Evolutionary conservation across 441 rosid species (phyloP).

Genomic region (Eutrema salsugineum): DNA sequence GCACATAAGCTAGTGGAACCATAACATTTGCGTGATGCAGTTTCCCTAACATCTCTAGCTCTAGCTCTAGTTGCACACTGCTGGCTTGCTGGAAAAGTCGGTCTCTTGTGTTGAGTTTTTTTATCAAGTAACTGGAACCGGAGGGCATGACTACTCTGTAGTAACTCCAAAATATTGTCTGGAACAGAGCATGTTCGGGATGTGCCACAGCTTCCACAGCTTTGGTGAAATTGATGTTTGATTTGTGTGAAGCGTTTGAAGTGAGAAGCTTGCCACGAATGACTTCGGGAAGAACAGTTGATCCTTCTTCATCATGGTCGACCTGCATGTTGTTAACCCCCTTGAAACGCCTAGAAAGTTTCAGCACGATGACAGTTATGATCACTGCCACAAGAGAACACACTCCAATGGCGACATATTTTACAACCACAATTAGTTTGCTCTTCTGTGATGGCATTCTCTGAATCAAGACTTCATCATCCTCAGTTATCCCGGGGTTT

Average conservation of each 20-base stretch:
- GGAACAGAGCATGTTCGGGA: slow-evolving; percentile 43
- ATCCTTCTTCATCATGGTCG: slow-evolving; percentile 33
- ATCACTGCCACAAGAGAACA: slow-evolving; percentile 34
- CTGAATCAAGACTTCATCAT: not conserved
- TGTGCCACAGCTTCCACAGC: slow-evolving; percentile 61
- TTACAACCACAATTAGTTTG: slow-evolving; percentile 31
- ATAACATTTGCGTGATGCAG: slow-evolving; percentile 73
- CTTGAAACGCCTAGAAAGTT: slow-evolving; percentile 39
- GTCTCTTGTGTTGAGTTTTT: slow-evolving; percentile 78
- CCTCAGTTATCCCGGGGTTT: slow-evolving; percentile 33
- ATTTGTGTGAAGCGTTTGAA: slow-evolving; percentile 52
- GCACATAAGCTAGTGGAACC: slow-evolving; percentile 81
- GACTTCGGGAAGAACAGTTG: slow-evolving; percentile 44
- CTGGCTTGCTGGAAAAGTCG: slow-evolving; percentile 68
- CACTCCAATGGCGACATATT: slow-evolving; percentile 37
- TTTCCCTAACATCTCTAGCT: slow-evolving; percentile 68
- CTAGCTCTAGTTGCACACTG: slow-evolving; percentile 58
- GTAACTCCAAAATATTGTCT: slow-evolving; percentile 70
- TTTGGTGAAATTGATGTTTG: slow-evolving; percentile 61
- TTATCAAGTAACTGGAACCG: slow-evolving; percentile 59
- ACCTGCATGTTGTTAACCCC: slow-evolving; percentile 44
- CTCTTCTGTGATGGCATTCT: not conserved
- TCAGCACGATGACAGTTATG: slow-evolving; percentile 27
- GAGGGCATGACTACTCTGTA: slow-evolving; percentile 77
- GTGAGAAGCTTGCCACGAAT: slow-evolving; percentile 58